Base-by-base conservation (phyloP, 768 basidiomycete species). In the Pleurotus platypus region DNA sequence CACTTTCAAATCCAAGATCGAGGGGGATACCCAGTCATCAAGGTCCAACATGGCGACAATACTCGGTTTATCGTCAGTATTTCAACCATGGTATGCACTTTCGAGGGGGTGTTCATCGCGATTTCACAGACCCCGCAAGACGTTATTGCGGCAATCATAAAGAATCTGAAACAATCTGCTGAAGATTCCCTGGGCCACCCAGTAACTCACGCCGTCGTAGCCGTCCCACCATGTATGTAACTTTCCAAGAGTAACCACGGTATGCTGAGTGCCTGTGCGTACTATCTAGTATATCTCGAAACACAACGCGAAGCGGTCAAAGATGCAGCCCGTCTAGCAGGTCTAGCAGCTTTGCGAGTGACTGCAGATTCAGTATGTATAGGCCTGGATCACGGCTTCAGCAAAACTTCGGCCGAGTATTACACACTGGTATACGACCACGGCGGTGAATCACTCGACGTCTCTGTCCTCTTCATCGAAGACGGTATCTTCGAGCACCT, bases 391-490 rank as follows among this genome's bases (percentile, higher is more conserved):
- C 87, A 88, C 72, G 85, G 86, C 64, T 78, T 87, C 55, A 78
- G 84, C 75, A 79, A 82, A 64, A 77, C 73, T 47, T 73, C 72
- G 27, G 78, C 75, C 73, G 85, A 75, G 72, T 85, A 68, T 68
- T 82, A 80, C 64, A 75, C 86, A 50, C 77, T 89, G 65, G 84
- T 86, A 62, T 87, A 86, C 76, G 86, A 87, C 70, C 77, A 87
- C 47, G 86, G 86, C 60, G 86, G 87, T 60, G 85, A 86, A 62
- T 86, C 85, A 49, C 87, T 87, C 72, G 85, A 87, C 75, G 87
- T 87, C 49, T 86, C 85, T 48, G 77, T 87, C 42, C 77, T 89
- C 51, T 79, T 82, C 58, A 84, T 89, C 70, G 81, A 84, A 58
- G 85, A 83, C 63, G 82, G 84, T 63, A 82, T 86, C 61, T 87